Percentiles rank a stretch among this genome's conserved stretches.
phyloP scores from a whole-genome alignment of 768 basidiomycete genomes.

The Cystobasidium onofrii region DNA sequence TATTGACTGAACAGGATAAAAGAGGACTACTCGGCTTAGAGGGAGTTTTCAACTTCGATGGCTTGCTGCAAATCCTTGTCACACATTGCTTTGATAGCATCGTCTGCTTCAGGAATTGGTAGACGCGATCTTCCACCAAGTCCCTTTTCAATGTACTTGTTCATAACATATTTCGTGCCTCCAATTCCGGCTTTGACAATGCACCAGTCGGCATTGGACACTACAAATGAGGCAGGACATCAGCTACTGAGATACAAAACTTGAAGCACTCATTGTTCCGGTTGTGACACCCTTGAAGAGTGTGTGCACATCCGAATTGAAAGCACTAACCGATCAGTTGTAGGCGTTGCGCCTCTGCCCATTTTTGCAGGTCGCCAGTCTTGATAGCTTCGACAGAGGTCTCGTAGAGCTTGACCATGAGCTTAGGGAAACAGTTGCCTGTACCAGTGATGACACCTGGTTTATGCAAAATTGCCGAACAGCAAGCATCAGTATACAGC shows the following conservation, averaged over 20 bases:
- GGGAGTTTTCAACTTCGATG: neutral
- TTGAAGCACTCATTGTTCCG: no score
- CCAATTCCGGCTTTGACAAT: slow-evolving; percentile 46
- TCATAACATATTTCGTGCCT: slow-evolving; percentile 47
- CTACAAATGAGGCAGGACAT: slow-evolving; percentile 15
- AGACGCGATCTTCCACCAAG: slow-evolving; percentile 44
- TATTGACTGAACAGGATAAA: no score
- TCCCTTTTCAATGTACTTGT: slow-evolving; percentile 44
- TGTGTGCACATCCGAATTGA: no score
- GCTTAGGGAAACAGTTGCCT: slow-evolving; percentile 48
- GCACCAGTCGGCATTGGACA: slow-evolving; percentile 46
- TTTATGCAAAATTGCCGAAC: neutral
- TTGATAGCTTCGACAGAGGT: slow-evolving; percentile 43
- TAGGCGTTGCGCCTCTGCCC: slow-evolving; percentile 44
- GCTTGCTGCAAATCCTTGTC: slow-evolving; percentile 42
- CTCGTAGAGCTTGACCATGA: slow-evolving; percentile 47
- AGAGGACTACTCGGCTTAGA: no score
- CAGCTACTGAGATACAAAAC: neutral
- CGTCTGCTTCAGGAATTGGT: slow-evolving; percentile 44
- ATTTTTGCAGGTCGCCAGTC: slow-evolving; percentile 41
- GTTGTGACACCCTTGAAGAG: no score
- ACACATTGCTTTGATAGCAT: slow-evolving; percentile 44
- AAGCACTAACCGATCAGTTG: slow-evolving; percentile 43
- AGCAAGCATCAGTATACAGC: neutral
- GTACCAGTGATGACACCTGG: slow-evolving; percentile 2